phyloP scores from a whole-genome alignment of 176 grass and related monocot genomes.

The Zizania latifolia region DNA sequence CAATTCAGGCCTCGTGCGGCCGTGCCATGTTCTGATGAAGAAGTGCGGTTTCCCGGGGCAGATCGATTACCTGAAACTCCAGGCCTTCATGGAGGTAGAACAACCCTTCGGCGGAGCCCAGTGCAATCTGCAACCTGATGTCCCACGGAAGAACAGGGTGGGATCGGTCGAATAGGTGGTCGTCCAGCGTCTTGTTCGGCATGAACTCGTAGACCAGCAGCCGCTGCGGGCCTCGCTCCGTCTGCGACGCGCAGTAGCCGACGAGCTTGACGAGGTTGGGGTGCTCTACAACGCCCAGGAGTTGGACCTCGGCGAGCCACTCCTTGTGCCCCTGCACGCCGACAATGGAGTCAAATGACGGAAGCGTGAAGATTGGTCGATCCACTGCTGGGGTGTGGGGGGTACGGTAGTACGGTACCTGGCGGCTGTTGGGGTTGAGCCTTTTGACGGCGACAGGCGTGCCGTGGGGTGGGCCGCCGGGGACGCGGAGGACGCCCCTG shows the following conservation, averaged over 20 bases:
- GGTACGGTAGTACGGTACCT: too few relatives aligned
- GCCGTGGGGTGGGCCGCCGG: constrained; percentile 15
- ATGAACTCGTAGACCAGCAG: constrained; percentile 78
- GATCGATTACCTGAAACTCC: constrained; percentile 44
- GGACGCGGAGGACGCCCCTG: constrained; percentile 41
- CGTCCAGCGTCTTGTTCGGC: constrained; percentile 64
- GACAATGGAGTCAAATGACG: background rate
- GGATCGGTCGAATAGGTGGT: constrained; percentile 61
- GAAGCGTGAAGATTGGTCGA: background rate
- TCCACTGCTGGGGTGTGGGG: background rate
- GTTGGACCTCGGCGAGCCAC: constrained; percentile 68
- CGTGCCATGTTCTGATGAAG: background rate
- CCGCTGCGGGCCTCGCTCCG: constrained; percentile 44
- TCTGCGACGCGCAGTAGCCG: constrained; percentile 45
- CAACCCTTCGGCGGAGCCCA: constrained; percentile 62
- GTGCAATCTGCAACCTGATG: constrained; percentile 47
- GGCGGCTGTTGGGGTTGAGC: constrained; percentile 49
- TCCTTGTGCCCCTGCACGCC: constrained; percentile 52
- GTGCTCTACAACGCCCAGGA: constrained; percentile 61
- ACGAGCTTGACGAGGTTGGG: constrained; percentile 61
- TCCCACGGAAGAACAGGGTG: constrained; percentile 50
- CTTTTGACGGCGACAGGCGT: constrained; percentile 55
- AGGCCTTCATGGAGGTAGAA: constrained; percentile 57
- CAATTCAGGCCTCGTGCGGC: background rate
- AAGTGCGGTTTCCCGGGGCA: background rate